phyloP scores from a whole-genome alignment of 2,329 filamentous ascomycete species.

The Aspergillus sergii region DNA sequence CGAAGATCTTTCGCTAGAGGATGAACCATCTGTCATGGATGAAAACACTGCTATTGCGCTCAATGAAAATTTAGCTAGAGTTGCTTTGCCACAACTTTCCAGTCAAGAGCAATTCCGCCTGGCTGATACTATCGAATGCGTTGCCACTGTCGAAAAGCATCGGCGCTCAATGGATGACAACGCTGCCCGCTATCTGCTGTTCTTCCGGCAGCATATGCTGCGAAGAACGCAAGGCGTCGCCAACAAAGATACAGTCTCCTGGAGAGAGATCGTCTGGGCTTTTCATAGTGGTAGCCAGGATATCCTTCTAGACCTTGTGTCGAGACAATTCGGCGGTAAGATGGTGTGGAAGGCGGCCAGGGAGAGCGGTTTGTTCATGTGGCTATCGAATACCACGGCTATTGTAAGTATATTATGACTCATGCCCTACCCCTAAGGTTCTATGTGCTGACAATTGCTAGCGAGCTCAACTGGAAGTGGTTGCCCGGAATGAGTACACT shows the following conservation, averaged over 20 bases:
- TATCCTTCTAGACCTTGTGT: conserved; percentile 81
- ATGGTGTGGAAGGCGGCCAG: conserved; percentile 84
- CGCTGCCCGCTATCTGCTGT: conserved; percentile 82
- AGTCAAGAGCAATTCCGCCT: conserved; percentile 85
- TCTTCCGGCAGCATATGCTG: conserved; percentile 79
- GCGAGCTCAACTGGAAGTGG: conserved; percentile 80
- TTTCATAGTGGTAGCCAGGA: conserved; percentile 68
- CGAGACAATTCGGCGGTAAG: conserved; percentile 74
- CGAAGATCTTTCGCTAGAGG: conserved; percentile 51
- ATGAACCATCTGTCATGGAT: conserved; percentile 67
- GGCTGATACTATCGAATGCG: conserved; percentile 81
- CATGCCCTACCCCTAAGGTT: not conserved
- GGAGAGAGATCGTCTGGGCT: conserved; percentile 54
- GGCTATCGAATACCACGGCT: conserved; percentile 76
- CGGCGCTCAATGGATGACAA: conserved; percentile 89
- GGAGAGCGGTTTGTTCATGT: conserved; percentile 91
- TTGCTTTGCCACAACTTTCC: conserved; percentile 78
- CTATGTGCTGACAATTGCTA: conserved; percentile 36
- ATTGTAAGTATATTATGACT: conserved; percentile 60
- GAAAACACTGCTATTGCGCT: conserved; percentile 71
- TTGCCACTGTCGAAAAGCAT: conserved; percentile 81
- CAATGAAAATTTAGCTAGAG: conserved; percentile 73
- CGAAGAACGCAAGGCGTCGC: conserved; percentile 65
- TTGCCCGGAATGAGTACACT: conserved; percentile 92
- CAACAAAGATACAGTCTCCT: conserved; percentile 62